phyloP scores from a whole-genome alignment of 768 basidiomycete species.

The Naematelia encephala region DNA sequence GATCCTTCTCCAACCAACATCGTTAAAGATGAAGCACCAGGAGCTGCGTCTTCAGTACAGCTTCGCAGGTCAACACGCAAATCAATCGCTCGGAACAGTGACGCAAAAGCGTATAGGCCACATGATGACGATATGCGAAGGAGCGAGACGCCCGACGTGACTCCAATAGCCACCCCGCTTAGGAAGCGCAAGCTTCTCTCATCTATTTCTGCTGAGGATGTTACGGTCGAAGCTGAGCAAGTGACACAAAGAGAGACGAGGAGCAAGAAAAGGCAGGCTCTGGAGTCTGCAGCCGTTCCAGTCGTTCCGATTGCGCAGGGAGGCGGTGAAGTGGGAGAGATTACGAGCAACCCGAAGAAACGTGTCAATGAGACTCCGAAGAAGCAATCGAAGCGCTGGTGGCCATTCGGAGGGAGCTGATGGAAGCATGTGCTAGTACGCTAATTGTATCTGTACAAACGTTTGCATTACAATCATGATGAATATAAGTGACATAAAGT shows the following conservation, averaged over 20 bases:
- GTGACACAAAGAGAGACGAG: not conserved
- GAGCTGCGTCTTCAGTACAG: not conserved
- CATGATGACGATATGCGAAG: not conserved
- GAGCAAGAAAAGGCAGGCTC: slow-evolving; percentile 1
- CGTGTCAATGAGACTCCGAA: not conserved
- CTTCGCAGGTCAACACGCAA: not conserved
- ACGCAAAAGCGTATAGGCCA: not conserved
- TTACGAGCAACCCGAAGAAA: not conserved
- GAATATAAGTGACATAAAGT: not conserved
- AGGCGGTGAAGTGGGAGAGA: not conserved
- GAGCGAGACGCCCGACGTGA: not conserved
- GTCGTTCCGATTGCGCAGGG: not conserved
- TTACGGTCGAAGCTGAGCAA: not conserved
- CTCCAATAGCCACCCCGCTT: slow-evolving; percentile 57
- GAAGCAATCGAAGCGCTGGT: slow-evolving; percentile 1
- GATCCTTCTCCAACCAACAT: not conserved
- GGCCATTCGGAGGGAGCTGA: not conserved
- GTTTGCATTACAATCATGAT: not conserved
- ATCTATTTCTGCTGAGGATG: not conserved
- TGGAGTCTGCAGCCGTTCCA: not conserved
- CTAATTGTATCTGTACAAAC: not conserved
- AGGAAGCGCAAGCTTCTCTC: slow-evolving; percentile 60
- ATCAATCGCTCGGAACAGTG: not conserved
- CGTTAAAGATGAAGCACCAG: not conserved
- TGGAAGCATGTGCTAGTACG: not conserved